A percentile compares a stretch with the other conserved stretches of the same genome.
Evolutionary conservation across 2,329 filamentous ascomycete species (phyloP).

Genomic region (Neoarthrinium moseri): DNA sequence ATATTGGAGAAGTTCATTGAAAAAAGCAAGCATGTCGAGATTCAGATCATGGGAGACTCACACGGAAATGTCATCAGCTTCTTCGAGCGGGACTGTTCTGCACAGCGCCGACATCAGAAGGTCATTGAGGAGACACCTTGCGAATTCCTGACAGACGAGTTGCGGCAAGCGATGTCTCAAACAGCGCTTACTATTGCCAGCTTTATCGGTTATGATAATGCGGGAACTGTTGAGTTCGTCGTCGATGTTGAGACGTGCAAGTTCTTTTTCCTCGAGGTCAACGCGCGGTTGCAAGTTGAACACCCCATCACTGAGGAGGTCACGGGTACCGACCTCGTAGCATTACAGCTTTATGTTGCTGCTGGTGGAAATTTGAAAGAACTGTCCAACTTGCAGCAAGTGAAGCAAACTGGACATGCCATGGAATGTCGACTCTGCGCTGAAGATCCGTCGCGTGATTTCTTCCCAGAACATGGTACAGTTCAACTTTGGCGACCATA

Average conservation of each 20-base stretch:
- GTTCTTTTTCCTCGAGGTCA: slow-evolving; percentile 46
- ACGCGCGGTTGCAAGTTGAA: slow-evolving; percentile 43
- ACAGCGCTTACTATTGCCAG: slow-evolving; percentile 28
- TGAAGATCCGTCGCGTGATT: slow-evolving; percentile 37
- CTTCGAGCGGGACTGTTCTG: slow-evolving; percentile 43
- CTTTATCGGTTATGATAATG: slow-evolving; percentile 31
- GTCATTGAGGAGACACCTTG: slow-evolving; percentile 40
- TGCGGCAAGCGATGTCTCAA: slow-evolving; percentile 28
- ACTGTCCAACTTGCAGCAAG: slow-evolving; percentile 18
- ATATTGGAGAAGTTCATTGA: slow-evolving; percentile 38
- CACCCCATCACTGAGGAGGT: slow-evolving; percentile 35
- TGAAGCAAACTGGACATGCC: slow-evolving; percentile 34
- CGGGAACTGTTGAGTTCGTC: slow-evolving; percentile 40
- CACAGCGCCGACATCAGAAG: slow-evolving; percentile 46
- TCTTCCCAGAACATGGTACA: slow-evolving; percentile 33
- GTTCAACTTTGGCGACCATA: slow-evolving; percentile 32
- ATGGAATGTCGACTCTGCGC: slow-evolving; percentile 44
- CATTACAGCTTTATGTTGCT: slow-evolving; percentile 33
- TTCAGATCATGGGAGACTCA: slow-evolving; percentile 42
- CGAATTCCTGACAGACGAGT: slow-evolving; percentile 22
- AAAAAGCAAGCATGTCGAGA: slow-evolving; percentile 39
- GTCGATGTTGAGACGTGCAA: slow-evolving; percentile 26
- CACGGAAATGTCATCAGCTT: slow-evolving; percentile 33
- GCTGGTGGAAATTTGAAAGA: slow-evolving; percentile 26
- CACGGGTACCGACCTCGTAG: slow-evolving; percentile 26